Evolutionary conservation across 495 filamentous ascomycete species (phyloP).

Genomic region (Lophiotrema nucula): DNA sequence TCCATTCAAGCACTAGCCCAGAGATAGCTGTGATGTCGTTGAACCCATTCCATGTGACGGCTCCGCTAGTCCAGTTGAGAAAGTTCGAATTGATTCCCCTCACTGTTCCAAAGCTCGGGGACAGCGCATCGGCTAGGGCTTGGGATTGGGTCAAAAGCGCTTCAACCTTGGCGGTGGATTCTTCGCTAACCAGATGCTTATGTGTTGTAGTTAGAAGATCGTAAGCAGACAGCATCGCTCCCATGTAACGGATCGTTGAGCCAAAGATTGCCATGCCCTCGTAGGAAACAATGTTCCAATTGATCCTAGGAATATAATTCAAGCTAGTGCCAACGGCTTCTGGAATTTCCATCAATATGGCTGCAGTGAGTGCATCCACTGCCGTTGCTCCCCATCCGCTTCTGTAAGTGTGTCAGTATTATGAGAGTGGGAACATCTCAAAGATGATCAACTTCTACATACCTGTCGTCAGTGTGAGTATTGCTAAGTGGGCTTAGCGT

Average conservation of each 20-base stretch:
- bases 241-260: constrained; percentile 15
- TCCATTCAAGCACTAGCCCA: constrained; percentile 73
- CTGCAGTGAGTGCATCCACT: constrained; percentile 10
- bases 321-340: constrained; percentile 3
- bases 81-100: constrained; percentile 77
- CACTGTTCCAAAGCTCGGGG: constrained; percentile 71
- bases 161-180: constrained; percentile 43
- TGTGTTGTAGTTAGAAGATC: constrained; percentile 11
- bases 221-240: constrained; percentile 17
- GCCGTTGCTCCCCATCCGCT: constrained; percentile 9
- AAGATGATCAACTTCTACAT: not conserved
- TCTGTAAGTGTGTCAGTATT: not conserved
- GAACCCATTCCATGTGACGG: constrained; percentile 2
- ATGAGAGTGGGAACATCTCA: not conserved
- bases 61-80: constrained; percentile 49
- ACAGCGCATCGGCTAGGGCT: constrained; percentile 67
- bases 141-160: constrained; percentile 63
- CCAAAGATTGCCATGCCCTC: not conserved
- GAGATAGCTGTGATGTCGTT: constrained; percentile 39
- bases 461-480: constrained; percentile 4
- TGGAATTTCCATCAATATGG: constrained; percentile 8
- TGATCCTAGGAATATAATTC: constrained; percentile 2
- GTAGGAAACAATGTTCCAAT: not conserved
- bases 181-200: not conserved
- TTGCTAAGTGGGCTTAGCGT: constrained; percentile 11